Conservation (phyloP, 169 alveolate species). For the Cryptosporidium canis region DNA sequence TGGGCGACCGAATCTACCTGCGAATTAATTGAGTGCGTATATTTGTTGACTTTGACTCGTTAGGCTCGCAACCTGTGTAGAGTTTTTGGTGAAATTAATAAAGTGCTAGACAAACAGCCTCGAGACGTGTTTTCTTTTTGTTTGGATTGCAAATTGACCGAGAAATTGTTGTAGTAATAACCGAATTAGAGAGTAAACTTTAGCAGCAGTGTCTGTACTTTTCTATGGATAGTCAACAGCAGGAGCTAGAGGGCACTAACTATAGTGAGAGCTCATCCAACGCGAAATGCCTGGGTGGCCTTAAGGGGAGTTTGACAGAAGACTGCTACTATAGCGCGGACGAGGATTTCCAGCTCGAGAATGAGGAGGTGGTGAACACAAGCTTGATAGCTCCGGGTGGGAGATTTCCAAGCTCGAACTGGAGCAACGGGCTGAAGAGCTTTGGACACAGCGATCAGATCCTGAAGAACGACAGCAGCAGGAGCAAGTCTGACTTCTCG, state of each 20-base stretch:
- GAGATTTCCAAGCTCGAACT: slow-evolving; percentile 26
- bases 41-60: not conserved
- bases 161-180: not conserved
- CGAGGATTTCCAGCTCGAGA: slow-evolving; percentile 61
- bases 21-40: not conserved
- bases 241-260: slow-evolving; percentile 28
- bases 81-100: slow-evolving; percentile 11
- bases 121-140: no score
- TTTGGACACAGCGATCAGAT: not conserved
- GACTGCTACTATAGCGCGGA: slow-evolving; percentile 73
- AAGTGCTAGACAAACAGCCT: not conserved
- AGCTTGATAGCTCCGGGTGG: slow-evolving; percentile 4
- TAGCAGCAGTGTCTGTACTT: not conserved
- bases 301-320: slow-evolving; percentile 27
- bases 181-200: not conserved
- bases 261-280: slow-evolving; percentile 50
- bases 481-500: not conserved
- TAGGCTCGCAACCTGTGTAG: not conserved
- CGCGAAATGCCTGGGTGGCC: not conserved
- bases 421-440: not conserved
- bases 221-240: slow-evolving; percentile 57
- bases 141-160: not conserved
- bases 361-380: slow-evolving; percentile 31
- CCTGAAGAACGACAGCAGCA: not conserved
- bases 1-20: not conserved